Base-by-base conservation (phyloP, 116 monocot species). In the Papilionanthe hybrid region DNA sequence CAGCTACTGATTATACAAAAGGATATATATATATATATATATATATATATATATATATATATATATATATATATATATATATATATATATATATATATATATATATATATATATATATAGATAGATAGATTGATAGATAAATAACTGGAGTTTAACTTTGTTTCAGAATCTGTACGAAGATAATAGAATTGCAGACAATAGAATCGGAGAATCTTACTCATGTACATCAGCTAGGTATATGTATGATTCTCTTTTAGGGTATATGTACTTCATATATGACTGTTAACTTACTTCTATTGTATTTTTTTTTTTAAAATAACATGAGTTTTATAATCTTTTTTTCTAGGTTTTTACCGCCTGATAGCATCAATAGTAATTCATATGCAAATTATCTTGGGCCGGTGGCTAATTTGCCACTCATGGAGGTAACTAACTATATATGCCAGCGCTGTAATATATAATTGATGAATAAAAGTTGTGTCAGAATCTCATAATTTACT, bases 81-180 rank as follows among this genome's bases (percentile, higher is more conserved):
- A n/a, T n/a, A n/a, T n/a, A n/a, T n/a, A n/a, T n/a, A n/a, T n/a
- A n/a, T n/a, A n/a, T n/a, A n/a, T n/a, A n/a, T n/a, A n/a, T n/a
- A n/a, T n/a, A n/a, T n/a, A n/a, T n/a, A n/a, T n/a, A n/a, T n/a
- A n/a, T n/a, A n/a, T n/a, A n/a, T n/a, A n/a, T n/a, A n/a, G n/a
- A n/a, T n/a, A n/a, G n/a, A n/a, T n/a, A n/a, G n/a, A n/a, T n/a
- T n/a, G n/a, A n/a, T n/a, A n/a, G n/a, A n/a, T 4, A 53, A 13
- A 53, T 53, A 53, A 53, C 15, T 53, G 0, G 17, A 53, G 0
- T 53, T 4, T 18, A 3, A 53, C 12, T 15, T 53, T 12, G 18
- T 79, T 79, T 76, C 73, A 86, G 86, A 78, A 81, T 79, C 73
- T 42, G 28, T 82, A 77, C 79, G 84, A 76, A 80, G 86, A 89